Conservation (phyloP, 2,329 filamentous ascomycete genomes). For the Dryadomyces quercivorus region DNA sequence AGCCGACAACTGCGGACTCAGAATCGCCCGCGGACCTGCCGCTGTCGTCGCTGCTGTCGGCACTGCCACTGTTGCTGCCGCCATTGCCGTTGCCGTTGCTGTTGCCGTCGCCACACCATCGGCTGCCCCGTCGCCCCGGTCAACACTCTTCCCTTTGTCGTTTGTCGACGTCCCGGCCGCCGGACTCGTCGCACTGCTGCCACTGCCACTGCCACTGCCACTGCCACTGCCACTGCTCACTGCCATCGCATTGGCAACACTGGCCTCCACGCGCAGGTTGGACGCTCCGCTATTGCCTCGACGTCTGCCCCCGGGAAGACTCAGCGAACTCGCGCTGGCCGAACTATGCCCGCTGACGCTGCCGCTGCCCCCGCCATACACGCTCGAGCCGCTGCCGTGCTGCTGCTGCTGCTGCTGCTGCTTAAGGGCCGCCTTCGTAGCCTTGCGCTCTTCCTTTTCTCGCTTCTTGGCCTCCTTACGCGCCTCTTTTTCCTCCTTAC, state of each 20-base stretch:
- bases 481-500: constrained; percentile 68
- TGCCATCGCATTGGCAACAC: constrained; percentile 30
- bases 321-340: constrained; percentile 52
- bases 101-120: constrained; percentile 34
- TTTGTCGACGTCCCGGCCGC: background rate
- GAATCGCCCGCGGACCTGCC: constrained; percentile 22
- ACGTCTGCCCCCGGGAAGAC: constrained; percentile 40
- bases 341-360: constrained; percentile 30
- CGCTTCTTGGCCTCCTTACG: constrained; percentile 75
- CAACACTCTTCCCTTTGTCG: constrained; percentile 57
- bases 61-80: constrained; percentile 15
- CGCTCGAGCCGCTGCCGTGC: constrained; percentile 25
- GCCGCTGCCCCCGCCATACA: constrained; percentile 24
- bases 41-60: constrained; percentile 24
- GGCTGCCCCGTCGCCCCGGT: constrained; percentile 31
- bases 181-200: constrained; percentile 16
- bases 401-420: constrained; percentile 20
- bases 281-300: constrained; percentile 48
- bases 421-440: constrained; percentile 48
- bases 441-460: constrained; percentile 75
- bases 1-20: constrained; percentile 37
- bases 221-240: constrained; percentile 21
- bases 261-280: constrained; percentile 45
- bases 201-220: background rate
- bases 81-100: constrained; percentile 20